Evolutionary conservation across 1,284 basidiomycete genomes (phyloP), one percentile per base, ranked within the genome.

Genomic region (Naganishia sp.): DNA sequence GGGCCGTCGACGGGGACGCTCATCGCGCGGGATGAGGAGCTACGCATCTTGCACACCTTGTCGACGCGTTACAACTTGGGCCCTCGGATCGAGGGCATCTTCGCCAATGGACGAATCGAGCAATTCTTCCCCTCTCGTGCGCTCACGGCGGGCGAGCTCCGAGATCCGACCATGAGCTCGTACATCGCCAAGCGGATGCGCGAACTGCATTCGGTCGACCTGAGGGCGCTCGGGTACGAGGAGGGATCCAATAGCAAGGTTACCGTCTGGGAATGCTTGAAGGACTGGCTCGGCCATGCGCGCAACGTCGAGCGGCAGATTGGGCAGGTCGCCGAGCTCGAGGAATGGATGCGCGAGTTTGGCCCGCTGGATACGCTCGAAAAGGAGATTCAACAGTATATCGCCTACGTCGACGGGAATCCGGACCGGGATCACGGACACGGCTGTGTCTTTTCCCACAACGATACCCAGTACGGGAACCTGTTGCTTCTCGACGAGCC

Each of bases 401-500:
- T 71, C 45, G 35, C 67, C 35, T 81, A 71, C 71, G 74, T 81
- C 9, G 69, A 71, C 43, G 31, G 41, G 3, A 32, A 63, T 35
- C 67, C 54, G n/a, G 52, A 75, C 31, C 52, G 63, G n/a, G 74
- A 70, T 41, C 71, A 74, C 65, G 75, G 75, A 39, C 73, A 73
- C 63, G 75, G 74, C 1, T 71, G 76, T 25, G 80, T 81, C 4
- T 81, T 81, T 68, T 71, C 88, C 68, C 92, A 96, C 81, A 97
- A 95, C 77, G 94, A 97, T 78, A 84, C 92, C 5, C 94, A 96
- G 78, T 94, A 92, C 75, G 94, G 93, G 50, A 97, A 96, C 79
- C 80, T 96, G n/a, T 80, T 96, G 67, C 83, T 85, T 71, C 81
- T 94, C 71, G 88, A 84, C 50, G 80, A 82, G 51, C 80, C 84